Evolutionary conservation across 75 land plant genomes (phyloP), one percentile per base, ranked within the genome.

Genomic region (Isoetes taiwanensis): DNA sequence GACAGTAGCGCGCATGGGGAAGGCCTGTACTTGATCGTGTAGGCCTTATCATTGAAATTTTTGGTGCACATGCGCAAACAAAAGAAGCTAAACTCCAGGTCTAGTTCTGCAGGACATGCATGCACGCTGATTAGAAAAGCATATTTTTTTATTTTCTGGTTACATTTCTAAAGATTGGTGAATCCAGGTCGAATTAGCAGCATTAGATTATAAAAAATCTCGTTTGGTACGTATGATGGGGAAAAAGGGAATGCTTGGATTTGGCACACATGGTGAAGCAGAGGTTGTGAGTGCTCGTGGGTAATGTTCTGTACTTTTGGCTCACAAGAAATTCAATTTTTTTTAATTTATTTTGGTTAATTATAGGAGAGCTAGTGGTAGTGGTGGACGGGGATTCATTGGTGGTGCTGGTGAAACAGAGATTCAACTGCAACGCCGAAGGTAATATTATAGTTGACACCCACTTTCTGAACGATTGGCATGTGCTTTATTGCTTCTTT

Each of bases 361-460:
- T 54, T 59, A 35, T 83, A 91, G 97, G 78, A 75, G 85, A 69
- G 82, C 79, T 52, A 83, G 83, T 70, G 63, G 93, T 90, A 27
- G n/a, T 46, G 50, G 50, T 46, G 88, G 95, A 30, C 76, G 77
- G 33, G 90, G 86, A 21, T 85, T 82, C 54, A 78, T 80, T 25
- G 79, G 97, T 75, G 97, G 97, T 61, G 86, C 97, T 52, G 97
- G 97, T 67, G 97, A 91, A 66, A 80, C 94, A 60, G 97, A 91
- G 59, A 72, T 91, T 46, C 82, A 91, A 65, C 80, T 91, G 59
- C 97, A 91, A 56, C 80, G 94, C 11, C 68, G 94, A 54, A 80
- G 97, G 97, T 91, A 11, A 52, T 12, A 28, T 27, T 34, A 33
- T 3, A n/a, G n/a, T n/a, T n/a, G n/a, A n/a, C n/a, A n/a, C n/a